phyloP scores from a whole-genome alignment of 768 basidiomycete genomes.

The Rhodotorula taiwanensis region DNA sequence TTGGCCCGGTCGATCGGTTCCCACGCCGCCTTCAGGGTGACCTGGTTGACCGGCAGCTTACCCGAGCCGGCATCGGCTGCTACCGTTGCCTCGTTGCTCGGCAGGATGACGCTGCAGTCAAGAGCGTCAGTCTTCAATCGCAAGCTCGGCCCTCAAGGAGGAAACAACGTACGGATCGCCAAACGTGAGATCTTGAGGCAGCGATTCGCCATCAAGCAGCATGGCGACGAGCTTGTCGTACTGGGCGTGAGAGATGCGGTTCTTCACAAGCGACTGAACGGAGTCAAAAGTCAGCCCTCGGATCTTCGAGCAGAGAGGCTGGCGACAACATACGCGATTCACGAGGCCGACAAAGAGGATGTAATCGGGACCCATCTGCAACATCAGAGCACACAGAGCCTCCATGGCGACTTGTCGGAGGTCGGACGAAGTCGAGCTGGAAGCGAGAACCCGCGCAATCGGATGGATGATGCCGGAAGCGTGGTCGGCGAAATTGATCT shows the following conservation, averaged over 20 bases:
- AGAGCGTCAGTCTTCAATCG: slow-evolving; percentile 8
- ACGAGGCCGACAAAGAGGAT: slow-evolving; percentile 97
- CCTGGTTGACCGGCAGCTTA: slow-evolving; percentile 90
- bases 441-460: slow-evolving; percentile 74
- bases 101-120: slow-evolving; percentile 42
- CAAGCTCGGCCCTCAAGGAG: not conserved
- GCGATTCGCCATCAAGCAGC: slow-evolving; percentile 79
- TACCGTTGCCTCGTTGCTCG: slow-evolving; percentile 41
- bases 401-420: slow-evolving; percentile 82
- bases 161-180: slow-evolving; percentile 58
- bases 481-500: slow-evolving; percentile 96
- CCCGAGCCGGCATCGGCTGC: slow-evolving; percentile 62
- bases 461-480: slow-evolving; percentile 96
- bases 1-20: slow-evolving; percentile 54
- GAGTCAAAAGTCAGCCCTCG: too few species aligned
- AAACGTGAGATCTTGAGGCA: slow-evolving; percentile 75
- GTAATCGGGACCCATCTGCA: slow-evolving; percentile 92
- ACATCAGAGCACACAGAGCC: slow-evolving; percentile 79
- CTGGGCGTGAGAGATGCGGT: slow-evolving; percentile 67
- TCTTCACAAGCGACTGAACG: slow-evolving; percentile 62
- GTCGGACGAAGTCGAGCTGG: slow-evolving; percentile 55
- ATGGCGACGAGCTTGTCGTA: slow-evolving; percentile 86
- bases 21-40: slow-evolving; percentile 95
- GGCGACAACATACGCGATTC: slow-evolving; percentile 47
- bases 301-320: too few species aligned